Evolutionary conservation across 306 rosid species (phyloP).

Genomic region (Corylus americana): DNA sequence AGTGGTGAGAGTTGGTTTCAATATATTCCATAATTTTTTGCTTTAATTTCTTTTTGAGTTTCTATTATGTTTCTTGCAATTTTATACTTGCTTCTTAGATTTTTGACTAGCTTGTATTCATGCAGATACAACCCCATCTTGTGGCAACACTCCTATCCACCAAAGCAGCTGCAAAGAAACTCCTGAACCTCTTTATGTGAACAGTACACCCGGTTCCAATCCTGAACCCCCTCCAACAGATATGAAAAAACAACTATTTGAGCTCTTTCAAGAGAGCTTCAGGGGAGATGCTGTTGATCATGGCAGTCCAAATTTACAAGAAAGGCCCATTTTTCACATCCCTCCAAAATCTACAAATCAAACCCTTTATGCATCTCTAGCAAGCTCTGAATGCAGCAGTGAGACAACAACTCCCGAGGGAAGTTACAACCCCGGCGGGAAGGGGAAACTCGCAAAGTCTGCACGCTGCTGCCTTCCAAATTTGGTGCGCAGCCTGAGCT

Average conservation of each 20-base stretch:
- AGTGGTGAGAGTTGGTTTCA: slow-evolving; percentile 33
- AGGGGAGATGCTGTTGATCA: background rate
- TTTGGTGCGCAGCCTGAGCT: slow-evolving; percentile 39
- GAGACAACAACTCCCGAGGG: background rate
- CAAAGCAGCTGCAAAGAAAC: background rate
- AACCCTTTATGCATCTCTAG: background rate
- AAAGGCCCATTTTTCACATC: background rate
- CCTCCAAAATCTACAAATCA: slow-evolving; percentile 11
- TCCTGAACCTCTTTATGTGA: background rate
- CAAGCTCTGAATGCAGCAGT: background rate
- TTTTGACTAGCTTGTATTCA: background rate
- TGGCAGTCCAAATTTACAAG: slow-evolving; percentile 8
- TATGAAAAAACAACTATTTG: slow-evolving; percentile 43
- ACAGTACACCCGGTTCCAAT: background rate
- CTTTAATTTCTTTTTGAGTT: background rate
- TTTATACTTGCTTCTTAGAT: background rate
- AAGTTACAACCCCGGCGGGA: slow-evolving; percentile 6
- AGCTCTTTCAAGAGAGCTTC: slow-evolving; percentile 45
- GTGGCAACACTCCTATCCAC: slow-evolving; percentile 21
- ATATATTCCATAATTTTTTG: background rate
- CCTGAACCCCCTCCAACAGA: slow-evolving; percentile 11
- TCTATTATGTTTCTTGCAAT: background rate
- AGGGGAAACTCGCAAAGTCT: slow-evolving; percentile 31
- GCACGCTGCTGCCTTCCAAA: slow-evolving; percentile 39
- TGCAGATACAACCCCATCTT: slow-evolving; percentile 46